These are phyloP conservation scores for Suhomyces ambrosiae DNA, from an alignment of 1,139 yeast genomes.

Conservation along the genomic window DNA sequence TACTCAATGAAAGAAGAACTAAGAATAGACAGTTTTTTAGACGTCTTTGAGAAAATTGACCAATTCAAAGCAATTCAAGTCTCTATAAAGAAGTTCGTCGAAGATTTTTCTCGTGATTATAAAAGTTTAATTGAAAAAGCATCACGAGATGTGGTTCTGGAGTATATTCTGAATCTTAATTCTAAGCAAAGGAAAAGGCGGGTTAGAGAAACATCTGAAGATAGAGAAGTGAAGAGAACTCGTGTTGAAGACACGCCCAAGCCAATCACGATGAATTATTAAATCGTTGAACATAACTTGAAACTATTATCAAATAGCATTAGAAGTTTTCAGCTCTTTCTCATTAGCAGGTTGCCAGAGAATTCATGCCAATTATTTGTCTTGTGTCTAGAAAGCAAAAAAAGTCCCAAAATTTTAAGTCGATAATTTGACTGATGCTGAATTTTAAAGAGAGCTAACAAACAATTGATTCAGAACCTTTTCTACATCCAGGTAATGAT, in stretches of 20 bases:
- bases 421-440: too few species aligned
- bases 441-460: too few species aligned
- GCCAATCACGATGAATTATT: conserved; percentile 11
- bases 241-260: conserved; percentile 4
- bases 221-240: conserved; percentile 6
- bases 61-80: conserved; percentile 9
- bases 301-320: too few species aligned
- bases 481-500: too few species aligned
- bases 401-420: too few species aligned
- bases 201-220: conserved; percentile 9
- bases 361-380: too few species aligned
- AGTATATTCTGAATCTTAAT: conserved; percentile 8
- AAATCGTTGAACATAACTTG: background rate
- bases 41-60: conserved; percentile 5
- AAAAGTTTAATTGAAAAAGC: background rate
- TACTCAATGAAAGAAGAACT: background rate
- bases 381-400: background rate
- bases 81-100: conserved; percentile 5
- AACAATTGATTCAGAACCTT: background rate
- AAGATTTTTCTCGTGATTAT: conserved; percentile 1
- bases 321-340: too few species aligned
- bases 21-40: conserved; percentile 1
- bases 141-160: conserved; percentile 5
- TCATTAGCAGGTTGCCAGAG: too few species aligned
- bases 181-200: conserved; percentile 13